A percentile compares a stretch with the other conserved stretches of the same genome.
Evolutionary conservation across 306 rosid genomes (phyloP).

Genomic region (Abrus pulchellus): DNA sequence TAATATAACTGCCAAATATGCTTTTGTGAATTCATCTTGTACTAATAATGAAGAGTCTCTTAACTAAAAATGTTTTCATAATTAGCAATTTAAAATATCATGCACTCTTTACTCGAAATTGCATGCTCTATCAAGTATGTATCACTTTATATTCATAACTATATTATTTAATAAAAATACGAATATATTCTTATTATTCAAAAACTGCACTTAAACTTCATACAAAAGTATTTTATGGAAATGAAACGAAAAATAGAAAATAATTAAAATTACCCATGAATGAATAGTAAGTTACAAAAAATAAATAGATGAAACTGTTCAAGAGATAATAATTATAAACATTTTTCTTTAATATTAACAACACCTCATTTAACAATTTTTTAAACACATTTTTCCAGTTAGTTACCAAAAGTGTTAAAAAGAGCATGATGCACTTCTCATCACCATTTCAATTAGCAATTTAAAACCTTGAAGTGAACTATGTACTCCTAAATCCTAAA

Average conservation of each 20-base stretch:
- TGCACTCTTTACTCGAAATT: neutral
- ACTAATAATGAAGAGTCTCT: too few species aligned
- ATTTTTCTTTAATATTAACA: neutral
- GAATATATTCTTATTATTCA: neutral
- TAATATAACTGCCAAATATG: too few species aligned
- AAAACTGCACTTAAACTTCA: too few species aligned
- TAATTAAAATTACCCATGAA: neutral
- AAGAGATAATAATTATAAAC: neutral
- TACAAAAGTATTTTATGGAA: neutral
- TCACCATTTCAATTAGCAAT: neutral
- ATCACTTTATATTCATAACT: too few species aligned
- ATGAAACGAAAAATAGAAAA: neutral
- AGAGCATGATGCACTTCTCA: too few species aligned
- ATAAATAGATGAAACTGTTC: neutral
- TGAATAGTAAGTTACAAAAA: neutral
- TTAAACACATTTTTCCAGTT: too few species aligned
- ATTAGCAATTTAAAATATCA: too few species aligned
- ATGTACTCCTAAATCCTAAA: constrained; percentile 34
- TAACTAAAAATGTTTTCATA: too few species aligned
- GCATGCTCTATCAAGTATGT: neutral
- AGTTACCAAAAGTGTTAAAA: too few species aligned
- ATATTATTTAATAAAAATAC: neutral
- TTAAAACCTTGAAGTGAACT: neutral
- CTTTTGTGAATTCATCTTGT: too few species aligned
- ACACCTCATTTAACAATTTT: neutral